Evolutionary conservation across 805 yeast species (phyloP).

Genomic region (Hanseniaspora hatyaiensis): DNA sequence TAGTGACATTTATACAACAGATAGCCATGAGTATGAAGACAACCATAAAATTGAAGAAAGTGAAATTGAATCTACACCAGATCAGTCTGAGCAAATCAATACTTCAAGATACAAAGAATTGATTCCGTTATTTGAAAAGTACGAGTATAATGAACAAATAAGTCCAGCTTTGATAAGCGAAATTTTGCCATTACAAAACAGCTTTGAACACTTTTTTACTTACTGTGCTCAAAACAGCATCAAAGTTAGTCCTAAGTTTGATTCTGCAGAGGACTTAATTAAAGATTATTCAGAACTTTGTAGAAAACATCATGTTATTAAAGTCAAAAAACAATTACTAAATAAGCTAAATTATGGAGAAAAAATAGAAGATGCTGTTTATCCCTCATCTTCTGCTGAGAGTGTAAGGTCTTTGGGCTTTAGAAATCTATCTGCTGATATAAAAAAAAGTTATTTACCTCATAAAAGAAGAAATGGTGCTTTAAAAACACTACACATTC

Average conservation of each 20-base stretch:
- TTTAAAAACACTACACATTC: conserved; percentile 56
- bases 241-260: neutral
- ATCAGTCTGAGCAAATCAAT: too few species aligned
- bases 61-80: too few species aligned
- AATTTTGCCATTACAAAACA: neutral
- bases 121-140: neutral
- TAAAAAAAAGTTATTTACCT: conserved; percentile 66
- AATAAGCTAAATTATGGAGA: conserved; percentile 2
- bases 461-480: conserved; percentile 65
- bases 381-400: neutral
- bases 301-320: neutral
- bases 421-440: conserved; percentile 55
- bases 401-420: conserved; percentile 45
- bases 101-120: neutral
- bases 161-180: neutral
- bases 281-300: neutral
- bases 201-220: neutral
- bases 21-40: neutral
- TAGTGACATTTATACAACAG: neutral
- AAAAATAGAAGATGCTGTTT: neutral
- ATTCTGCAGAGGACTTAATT: neutral
- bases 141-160: neutral
- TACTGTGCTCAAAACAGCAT: neutral
- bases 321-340: conserved; percentile 1
- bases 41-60: neutral